Percentiles rank a stretch among this genome's conserved stretches.
phyloP scores from a whole-genome alignment of 495 filamentous ascomycete species.

The Hypoxylon lienhwacheense region DNA sequence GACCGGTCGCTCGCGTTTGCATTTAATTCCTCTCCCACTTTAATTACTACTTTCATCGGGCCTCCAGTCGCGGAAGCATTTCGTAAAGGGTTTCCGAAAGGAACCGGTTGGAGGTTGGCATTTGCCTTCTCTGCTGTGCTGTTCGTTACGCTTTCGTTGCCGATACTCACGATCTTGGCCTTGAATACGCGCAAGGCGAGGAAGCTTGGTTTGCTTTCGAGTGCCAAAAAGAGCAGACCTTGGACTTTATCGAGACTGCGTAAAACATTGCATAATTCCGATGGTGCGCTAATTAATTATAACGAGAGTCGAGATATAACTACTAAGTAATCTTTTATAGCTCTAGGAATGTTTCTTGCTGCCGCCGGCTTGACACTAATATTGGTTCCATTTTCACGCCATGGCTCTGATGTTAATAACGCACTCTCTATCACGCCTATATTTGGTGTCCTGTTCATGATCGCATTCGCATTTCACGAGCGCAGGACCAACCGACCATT shows the following conservation, averaged over 20 bases:
- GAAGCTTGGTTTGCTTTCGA: constrained; percentile 52
- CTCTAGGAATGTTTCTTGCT: constrained; percentile 59
- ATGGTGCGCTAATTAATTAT: constrained; percentile 45
- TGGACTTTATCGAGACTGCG: constrained; percentile 46
- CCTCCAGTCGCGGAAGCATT: constrained; percentile 44
- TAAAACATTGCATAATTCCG: constrained; percentile 64
- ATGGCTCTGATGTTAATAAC: constrained; percentile 58
- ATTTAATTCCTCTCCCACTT: constrained; percentile 59
- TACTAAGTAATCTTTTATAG: constrained; percentile 29
- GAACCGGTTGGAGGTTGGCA: constrained; percentile 59
- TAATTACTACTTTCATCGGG: constrained; percentile 57
- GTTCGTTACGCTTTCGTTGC: constrained; percentile 39
- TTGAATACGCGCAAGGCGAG: constrained; percentile 63
- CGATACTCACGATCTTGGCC: constrained; percentile 49
- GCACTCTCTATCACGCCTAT: constrained; percentile 50
- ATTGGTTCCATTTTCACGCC: constrained; percentile 63
- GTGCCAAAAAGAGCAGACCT: constrained; percentile 51
- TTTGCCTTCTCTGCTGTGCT: constrained; percentile 55
- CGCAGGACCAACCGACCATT: constrained; percentile 59
- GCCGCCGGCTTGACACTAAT: constrained; percentile 62
- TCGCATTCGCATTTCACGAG: constrained; percentile 64
- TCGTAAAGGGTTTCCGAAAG: constrained; percentile 42
- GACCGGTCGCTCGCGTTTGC: constrained; percentile 61
- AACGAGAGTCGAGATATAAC: constrained; percentile 1
- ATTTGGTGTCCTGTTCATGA: constrained; percentile 57